Evolutionary conservation across 2,329 filamentous ascomycete species (phyloP).

Genomic region (Beauveria bassiana): DNA sequence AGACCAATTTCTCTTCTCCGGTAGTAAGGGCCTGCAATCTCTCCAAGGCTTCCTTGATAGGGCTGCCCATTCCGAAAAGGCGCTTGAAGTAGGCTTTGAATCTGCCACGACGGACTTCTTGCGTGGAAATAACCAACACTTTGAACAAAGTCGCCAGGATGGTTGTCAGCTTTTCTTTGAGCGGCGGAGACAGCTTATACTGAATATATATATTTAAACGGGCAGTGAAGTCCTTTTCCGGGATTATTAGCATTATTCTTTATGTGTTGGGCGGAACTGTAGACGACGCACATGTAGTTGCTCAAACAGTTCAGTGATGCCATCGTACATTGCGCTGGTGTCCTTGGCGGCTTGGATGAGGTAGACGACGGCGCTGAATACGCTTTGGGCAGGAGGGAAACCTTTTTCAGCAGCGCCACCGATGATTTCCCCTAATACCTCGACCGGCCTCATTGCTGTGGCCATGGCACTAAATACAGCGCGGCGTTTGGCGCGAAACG

Average conservation of each 20-base stretch:
- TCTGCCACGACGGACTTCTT: slow-evolving; percentile 33
- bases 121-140: slow-evolving; percentile 35
- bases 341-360: slow-evolving; percentile 36
- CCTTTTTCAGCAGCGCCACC: slow-evolving; percentile 28
- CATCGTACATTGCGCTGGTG: slow-evolving; percentile 37
- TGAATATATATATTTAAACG: slow-evolving; percentile 34
- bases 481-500: slow-evolving; percentile 29
- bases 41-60: slow-evolving; percentile 31
- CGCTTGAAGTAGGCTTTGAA: slow-evolving; percentile 33
- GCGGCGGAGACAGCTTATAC: slow-evolving; percentile 28
- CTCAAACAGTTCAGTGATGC: slow-evolving; percentile 36
- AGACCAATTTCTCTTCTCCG: slow-evolving; percentile 34
- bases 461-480: slow-evolving; percentile 27
- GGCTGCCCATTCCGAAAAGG: slow-evolving; percentile 31
- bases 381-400: slow-evolving; percentile 33
- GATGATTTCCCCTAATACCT: slow-evolving; percentile 31
- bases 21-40: slow-evolving; percentile 33
- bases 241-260: background rate
- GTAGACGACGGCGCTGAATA: slow-evolving; percentile 36
- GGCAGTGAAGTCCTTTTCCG: slow-evolving; percentile 31
- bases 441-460: slow-evolving; percentile 28
- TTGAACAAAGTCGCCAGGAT: slow-evolving; percentile 38
- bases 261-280: background rate
- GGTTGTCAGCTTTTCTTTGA: slow-evolving; percentile 31
- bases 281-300: slow-evolving; percentile 26